Percentiles rank a stretch among this genome's conserved stretches.
These are phyloP conservation scores for Turnera subulata DNA, from an alignment of 345 rosid species.

Conservation along the genomic window DNA sequence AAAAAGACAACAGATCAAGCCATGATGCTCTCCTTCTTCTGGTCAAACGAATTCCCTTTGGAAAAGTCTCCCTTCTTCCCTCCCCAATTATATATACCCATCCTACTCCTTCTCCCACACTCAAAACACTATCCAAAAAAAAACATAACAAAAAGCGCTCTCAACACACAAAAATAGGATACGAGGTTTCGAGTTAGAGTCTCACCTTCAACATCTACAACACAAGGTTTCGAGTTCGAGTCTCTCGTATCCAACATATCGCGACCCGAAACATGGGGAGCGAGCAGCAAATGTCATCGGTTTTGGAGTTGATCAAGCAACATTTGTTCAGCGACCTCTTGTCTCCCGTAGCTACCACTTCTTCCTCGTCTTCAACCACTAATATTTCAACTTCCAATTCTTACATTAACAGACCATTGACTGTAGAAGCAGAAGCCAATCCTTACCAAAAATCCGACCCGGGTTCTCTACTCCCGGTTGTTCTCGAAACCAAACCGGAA, in stretches of 20 bases:
- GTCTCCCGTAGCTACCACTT: constrained; percentile 7
- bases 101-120: constrained; percentile 3
- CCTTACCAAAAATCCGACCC: constrained; percentile 24
- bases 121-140: background rate
- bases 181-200: too few relatives aligned
- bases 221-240: too few relatives aligned
- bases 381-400: background rate
- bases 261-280: constrained; percentile 28
- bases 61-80: too few relatives aligned
- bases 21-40: constrained; percentile 9
- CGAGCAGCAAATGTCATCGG: constrained; percentile 26
- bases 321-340: constrained; percentile 49
- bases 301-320: constrained; percentile 48
- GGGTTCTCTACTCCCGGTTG: constrained; percentile 17
- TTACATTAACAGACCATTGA: background rate
- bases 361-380: background rate
- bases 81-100: background rate
- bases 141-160: too few relatives aligned
- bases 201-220: too few relatives aligned
- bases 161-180: too few relatives aligned
- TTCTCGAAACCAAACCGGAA: background rate
- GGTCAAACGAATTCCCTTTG: constrained; percentile 12
- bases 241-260: background rate
- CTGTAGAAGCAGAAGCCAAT: background rate
- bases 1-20: background rate